These are phyloP conservation scores for Collybia nuda DNA, from an alignment of 768 basidiomycete species.

Conservation along the genomic window DNA sequence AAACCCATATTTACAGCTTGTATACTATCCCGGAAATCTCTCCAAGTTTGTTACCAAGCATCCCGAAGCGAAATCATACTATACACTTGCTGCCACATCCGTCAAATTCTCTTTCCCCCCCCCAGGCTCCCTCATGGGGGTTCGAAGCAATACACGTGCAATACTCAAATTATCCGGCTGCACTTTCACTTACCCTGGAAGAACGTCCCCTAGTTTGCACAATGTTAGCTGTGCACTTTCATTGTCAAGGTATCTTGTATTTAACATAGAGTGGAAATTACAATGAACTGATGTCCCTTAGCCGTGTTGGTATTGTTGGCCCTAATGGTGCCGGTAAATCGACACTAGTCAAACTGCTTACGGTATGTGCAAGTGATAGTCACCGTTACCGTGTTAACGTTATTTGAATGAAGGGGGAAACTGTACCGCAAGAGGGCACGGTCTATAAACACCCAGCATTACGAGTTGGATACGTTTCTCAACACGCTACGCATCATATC, in stretches of 20 bases:
- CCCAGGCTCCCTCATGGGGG: slow-evolving; percentile 95
- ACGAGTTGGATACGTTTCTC: slow-evolving; percentile 95
- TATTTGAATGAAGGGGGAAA: slow-evolving; percentile 67
- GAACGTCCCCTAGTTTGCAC: slow-evolving; percentile 73
- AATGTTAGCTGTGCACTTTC: slow-evolving; percentile 92
- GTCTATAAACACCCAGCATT: slow-evolving; percentile 94
- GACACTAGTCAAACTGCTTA: slow-evolving; percentile 91
- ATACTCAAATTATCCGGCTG: slow-evolving; percentile 91
- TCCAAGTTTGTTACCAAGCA: slow-evolving; percentile 86
- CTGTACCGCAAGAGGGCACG: slow-evolving; percentile 84
- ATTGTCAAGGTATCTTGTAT: slow-evolving; percentile 68
- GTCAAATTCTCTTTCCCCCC: slow-evolving; percentile 96
- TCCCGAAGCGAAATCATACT: slow-evolving; percentile 95
- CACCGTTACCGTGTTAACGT: slow-evolving; percentile 3
- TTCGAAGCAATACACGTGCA: slow-evolving; percentile 92
- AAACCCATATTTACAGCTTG: slow-evolving; percentile 51
- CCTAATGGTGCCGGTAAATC: slow-evolving; percentile 97
- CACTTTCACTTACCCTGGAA: slow-evolving; percentile 93
- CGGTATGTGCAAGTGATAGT: slow-evolving; percentile 42
- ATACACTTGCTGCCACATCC: slow-evolving; percentile 89
- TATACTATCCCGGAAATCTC: slow-evolving; percentile 92
- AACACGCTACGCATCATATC: slow-evolving; percentile 97
- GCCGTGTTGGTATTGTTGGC: slow-evolving; percentile 89
- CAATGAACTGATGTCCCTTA: slow-evolving; percentile 28
- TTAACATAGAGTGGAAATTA: slow-evolving; percentile 10